Evolutionary conservation across 257 asterid species (phyloP).

Genomic region (Solanum habrochaites): DNA sequence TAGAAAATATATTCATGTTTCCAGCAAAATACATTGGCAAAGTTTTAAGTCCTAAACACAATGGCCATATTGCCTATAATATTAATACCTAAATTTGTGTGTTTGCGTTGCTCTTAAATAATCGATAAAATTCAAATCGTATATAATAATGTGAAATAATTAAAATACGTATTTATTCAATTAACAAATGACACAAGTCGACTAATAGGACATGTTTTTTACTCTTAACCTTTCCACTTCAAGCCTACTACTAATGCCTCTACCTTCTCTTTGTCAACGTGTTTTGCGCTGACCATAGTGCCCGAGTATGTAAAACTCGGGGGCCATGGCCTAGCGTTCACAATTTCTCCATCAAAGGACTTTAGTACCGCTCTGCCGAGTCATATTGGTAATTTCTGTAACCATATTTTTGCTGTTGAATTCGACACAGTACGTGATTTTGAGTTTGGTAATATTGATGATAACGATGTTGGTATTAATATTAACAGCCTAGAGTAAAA

Average conservation of each 20-base stretch:
- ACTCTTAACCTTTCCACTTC: conserved; percentile 30
- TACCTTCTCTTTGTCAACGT: conserved; percentile 50
- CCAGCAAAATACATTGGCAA: too few species aligned
- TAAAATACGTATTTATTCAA: background rate
- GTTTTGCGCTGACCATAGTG: conserved; percentile 37
- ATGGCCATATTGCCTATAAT: too few species aligned
- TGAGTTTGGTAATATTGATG: conserved; percentile 42
- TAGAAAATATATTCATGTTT: too few species aligned
- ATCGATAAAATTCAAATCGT: too few species aligned
- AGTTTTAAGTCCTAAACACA: too few species aligned
- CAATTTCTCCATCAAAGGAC: conserved; percentile 18
- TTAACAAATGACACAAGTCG: conserved; percentile 38
- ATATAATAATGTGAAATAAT: too few species aligned
- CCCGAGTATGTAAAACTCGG: conserved; percentile 56
- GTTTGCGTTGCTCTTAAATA: too few species aligned
- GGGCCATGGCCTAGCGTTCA: conserved; percentile 61
- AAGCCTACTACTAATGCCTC: conserved; percentile 8
- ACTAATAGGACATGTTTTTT: conserved; percentile 40
- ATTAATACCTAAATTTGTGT: too few species aligned
- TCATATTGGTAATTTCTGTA: conserved; percentile 34
- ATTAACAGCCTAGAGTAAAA: conserved; percentile 34
- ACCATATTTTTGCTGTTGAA: conserved; percentile 59
- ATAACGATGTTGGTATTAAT: conserved; percentile 46
- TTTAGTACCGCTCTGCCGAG: conserved; percentile 39
- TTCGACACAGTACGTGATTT: conserved; percentile 58